Evolutionary conservation across 139 green algal genomes (phyloP).

Genomic region (Chlorella sp.): DNA sequence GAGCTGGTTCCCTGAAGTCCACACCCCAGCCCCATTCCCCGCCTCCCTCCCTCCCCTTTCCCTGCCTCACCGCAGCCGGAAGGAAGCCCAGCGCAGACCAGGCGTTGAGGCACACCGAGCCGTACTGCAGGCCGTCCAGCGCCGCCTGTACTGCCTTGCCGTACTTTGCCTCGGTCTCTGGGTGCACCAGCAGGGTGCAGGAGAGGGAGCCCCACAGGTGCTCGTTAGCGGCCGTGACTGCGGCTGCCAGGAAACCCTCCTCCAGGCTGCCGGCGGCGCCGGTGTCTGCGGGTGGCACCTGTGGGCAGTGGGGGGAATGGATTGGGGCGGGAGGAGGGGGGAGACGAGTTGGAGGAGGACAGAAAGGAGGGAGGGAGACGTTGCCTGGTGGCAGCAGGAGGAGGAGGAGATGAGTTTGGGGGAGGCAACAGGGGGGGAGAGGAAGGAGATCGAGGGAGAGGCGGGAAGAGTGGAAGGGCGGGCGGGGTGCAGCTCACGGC

Average conservation of each 20-base stretch:
- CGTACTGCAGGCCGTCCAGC: conserved; percentile 75
- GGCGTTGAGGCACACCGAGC: conserved; percentile 75
- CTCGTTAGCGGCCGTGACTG: conserved; percentile 38
- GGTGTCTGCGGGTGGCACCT: background rate
- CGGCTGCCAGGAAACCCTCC: conserved; percentile 32
- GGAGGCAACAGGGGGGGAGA: too few relatives aligned
- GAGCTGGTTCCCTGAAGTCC: too few relatives aligned
- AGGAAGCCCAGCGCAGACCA: conserved; percentile 58
- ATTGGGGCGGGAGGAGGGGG: too few relatives aligned
- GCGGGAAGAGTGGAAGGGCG: too few relatives aligned
- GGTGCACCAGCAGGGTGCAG: conserved; percentile 47
- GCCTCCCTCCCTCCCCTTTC: background rate
- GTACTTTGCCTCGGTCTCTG: conserved; percentile 29
- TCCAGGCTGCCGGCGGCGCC: background rate
- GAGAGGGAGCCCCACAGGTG: conserved; percentile 50
- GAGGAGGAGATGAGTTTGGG: too few relatives aligned
- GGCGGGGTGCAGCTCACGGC: too few relatives aligned
- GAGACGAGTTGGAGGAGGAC: background rate
- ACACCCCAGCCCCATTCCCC: background rate
- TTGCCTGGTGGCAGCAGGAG: too few relatives aligned
- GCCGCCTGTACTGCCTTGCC: conserved; percentile 56
- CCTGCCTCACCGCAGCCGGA: background rate
- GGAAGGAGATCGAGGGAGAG: too few relatives aligned
- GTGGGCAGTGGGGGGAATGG: background rate
- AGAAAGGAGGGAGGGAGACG: too few relatives aligned